Evolutionary conservation across 148 eudicot genomes (phyloP).

Genomic region (Rhododendron simsii): DNA sequence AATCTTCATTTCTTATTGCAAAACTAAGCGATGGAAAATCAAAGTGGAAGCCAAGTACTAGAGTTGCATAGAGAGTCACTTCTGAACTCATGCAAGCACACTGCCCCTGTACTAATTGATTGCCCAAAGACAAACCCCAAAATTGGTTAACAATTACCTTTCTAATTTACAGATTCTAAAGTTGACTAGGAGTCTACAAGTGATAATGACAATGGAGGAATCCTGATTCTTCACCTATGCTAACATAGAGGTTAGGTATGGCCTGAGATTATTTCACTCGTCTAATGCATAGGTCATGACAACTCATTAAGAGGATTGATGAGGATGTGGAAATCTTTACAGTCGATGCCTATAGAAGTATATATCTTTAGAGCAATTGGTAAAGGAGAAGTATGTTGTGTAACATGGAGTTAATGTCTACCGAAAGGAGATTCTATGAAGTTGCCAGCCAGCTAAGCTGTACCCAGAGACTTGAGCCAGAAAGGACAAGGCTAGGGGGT

Average conservation of each 20-base stretch:
- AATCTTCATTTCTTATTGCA: neutral
- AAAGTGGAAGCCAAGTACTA: neutral
- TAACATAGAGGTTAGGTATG: neutral
- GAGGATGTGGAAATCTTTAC: neutral
- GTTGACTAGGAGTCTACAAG: neutral
- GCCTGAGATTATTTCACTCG: neutral
- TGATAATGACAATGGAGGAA: neutral
- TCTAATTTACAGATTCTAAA: neutral
- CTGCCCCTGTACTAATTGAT: neutral
- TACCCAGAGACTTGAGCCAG: neutral
- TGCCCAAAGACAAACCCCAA: neutral
- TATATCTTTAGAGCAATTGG: neutral
- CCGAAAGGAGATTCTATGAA: neutral
- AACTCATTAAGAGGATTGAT: neutral
- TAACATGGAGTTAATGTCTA: neutral
- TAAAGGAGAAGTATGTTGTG: neutral
- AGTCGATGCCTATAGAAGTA: neutral
- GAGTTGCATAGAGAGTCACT: neutral
- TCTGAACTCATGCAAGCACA: neutral
- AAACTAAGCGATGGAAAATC: neutral
- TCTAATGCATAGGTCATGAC: neutral
- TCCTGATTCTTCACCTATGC: neutral
- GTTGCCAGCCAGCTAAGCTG: neutral
- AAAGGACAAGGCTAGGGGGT: neutral
- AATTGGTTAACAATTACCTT: neutral